Conservation (phyloP, 2,329 filamentous ascomycete genomes). For the Scedosporium apiospermum region DNA sequence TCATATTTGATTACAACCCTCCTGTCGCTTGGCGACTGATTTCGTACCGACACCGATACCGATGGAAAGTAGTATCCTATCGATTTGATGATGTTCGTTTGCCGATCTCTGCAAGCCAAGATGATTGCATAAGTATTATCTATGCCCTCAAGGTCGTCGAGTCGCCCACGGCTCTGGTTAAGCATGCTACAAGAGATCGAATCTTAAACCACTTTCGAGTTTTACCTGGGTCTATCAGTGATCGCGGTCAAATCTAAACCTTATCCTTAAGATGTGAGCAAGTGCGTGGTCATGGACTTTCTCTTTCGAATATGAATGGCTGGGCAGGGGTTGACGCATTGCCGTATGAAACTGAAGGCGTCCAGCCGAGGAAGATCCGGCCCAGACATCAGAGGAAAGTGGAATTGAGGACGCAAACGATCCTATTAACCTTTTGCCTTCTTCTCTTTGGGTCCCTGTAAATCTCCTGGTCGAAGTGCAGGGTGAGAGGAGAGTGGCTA, state of each 20-base stretch:
- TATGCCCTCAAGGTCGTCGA: too few relatives aligned
- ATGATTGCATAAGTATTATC: background rate
- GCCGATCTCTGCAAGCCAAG: too few relatives aligned
- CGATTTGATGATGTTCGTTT: too few relatives aligned
- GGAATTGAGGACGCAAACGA: background rate
- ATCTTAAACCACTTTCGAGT: background rate
- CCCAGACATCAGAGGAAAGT: background rate
- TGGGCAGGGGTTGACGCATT: background rate
- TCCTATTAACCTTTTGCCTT: background rate
- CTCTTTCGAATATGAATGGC: background rate
- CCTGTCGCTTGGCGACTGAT: background rate
- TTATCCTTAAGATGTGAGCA: background rate
- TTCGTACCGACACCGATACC: background rate
- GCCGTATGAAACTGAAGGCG: background rate
- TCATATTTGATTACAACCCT: background rate
- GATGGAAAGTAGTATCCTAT: too few relatives aligned
- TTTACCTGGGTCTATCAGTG: background rate
- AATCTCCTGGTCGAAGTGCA: background rate
- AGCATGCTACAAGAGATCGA: background rate
- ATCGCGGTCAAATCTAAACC: background rate
- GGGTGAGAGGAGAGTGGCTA: background rate
- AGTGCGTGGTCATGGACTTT: background rate
- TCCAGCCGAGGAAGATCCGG: background rate
- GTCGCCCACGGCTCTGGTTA: background rate
- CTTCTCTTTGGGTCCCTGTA: background rate